Evolutionary conservation across 352 stramenopile species (phyloP).

Genomic region (Blastocystis sp.): DNA sequence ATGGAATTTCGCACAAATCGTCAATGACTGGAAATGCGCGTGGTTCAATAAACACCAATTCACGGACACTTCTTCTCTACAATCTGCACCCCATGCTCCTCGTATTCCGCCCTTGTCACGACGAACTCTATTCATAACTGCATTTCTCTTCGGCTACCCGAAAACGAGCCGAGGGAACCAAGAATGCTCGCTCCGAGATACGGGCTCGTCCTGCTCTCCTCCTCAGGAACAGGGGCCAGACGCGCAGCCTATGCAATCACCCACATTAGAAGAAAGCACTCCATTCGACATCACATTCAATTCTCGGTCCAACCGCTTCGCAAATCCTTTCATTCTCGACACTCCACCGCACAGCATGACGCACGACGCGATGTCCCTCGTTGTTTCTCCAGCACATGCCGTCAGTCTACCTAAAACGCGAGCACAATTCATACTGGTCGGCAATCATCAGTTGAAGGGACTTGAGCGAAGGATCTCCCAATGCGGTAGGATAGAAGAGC

Average conservation of each 20-base stretch:
- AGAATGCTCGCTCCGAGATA: slow-evolving; percentile 58
- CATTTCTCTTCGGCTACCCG: not conserved
- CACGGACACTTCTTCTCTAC: slow-evolving; percentile 62
- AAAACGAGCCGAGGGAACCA: slow-evolving; percentile 40
- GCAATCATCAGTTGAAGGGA: slow-evolving; percentile 43
- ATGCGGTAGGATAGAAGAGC: slow-evolving; percentile 37
- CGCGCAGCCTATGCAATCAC: slow-evolving; percentile 17
- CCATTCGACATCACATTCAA: slow-evolving; percentile 63
- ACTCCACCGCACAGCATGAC: slow-evolving; percentile 51
- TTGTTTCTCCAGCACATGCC: slow-evolving; percentile 6
- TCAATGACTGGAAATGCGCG: too few relatives aligned
- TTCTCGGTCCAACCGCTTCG: slow-evolving; percentile 20
- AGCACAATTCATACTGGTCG: slow-evolving; percentile 9
- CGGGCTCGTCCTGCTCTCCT: slow-evolving; percentile 17
- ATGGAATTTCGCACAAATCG: too few relatives aligned
- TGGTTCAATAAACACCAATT: too few relatives aligned
- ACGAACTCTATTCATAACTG: slow-evolving; percentile 7
- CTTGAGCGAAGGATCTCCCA: slow-evolving; percentile 56
- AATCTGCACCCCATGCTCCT: slow-evolving; percentile 15
- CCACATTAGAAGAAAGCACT: slow-evolving; percentile 1
- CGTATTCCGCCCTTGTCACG: slow-evolving; percentile 53
- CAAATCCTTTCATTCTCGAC: slow-evolving; percentile 41
- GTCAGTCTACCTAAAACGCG: slow-evolving; percentile 23
- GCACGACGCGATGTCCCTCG: slow-evolving; percentile 2
- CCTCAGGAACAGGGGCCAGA: slow-evolving; percentile 25